A percentile compares a stretch with the other conserved stretches of the same genome.
Evolutionary conservation across 352 stramenopile genomes (phyloP).

Genomic region (Thalassiosira ordinaria): DNA sequence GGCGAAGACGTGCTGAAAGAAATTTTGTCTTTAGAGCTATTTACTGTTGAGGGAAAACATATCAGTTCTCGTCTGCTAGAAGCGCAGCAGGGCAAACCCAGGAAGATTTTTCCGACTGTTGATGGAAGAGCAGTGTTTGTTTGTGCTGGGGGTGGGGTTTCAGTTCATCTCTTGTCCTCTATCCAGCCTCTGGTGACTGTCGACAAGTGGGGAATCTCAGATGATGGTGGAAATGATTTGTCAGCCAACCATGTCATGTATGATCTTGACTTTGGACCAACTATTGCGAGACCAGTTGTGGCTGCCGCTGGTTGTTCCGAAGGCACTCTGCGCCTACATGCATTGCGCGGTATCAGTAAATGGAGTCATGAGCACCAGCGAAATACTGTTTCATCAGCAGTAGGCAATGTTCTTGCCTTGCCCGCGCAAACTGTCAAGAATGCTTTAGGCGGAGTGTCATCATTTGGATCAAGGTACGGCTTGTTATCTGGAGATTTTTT

Average conservation of each 20-base stretch:
- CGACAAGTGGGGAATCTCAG: constrained; percentile 82
- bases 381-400: constrained; percentile 65
- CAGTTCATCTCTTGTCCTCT: constrained; percentile 80
- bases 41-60: constrained; percentile 80
- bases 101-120: constrained; percentile 74
- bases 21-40: constrained; percentile 80
- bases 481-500: no score
- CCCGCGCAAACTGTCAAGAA: constrained; percentile 78
- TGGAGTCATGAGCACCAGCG: constrained; percentile 81
- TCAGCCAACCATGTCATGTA: constrained; percentile 48
- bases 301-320: constrained; percentile 81
- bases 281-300: constrained; percentile 78
- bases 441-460: constrained; percentile 74
- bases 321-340: constrained; percentile 80
- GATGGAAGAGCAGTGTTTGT: constrained; percentile 83
- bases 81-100: constrained; percentile 67
- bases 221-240: constrained; percentile 55
- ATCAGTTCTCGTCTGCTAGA: constrained; percentile 76
- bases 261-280: constrained; percentile 85
- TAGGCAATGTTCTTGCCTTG: constrained; percentile 76
- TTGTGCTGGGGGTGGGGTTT: constrained; percentile 77
- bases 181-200: constrained; percentile 78
- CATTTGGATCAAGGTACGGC: constrained; percentile 54
- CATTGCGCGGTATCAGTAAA: constrained; percentile 80
- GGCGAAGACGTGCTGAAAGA: constrained; percentile 49